Percentiles rank a stretch among this genome's conserved stretches.
These are phyloP conservation scores for Epichloe coenophiala DNA, from an alignment of 2,329 filamentous ascomycete species.

Conservation along the genomic window DNA sequence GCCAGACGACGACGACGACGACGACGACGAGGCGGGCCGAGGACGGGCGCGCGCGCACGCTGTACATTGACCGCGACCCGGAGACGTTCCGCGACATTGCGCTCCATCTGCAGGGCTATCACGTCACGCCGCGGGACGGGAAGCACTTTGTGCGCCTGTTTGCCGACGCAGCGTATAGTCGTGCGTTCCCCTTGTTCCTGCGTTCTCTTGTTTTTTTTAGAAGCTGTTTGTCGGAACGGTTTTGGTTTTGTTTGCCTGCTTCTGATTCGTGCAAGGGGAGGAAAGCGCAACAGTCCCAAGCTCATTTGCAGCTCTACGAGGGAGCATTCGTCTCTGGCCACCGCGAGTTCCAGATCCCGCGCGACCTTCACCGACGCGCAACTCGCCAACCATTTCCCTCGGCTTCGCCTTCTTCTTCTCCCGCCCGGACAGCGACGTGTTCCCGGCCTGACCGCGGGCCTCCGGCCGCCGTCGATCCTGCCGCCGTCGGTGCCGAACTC, in stretches of 20 bases:
- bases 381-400: conserved; percentile 79
- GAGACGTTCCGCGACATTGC: conserved; percentile 80
- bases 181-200: conserved; percentile 33
- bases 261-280: too few species aligned
- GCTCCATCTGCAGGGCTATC: conserved; percentile 83
- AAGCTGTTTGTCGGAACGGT: too few species aligned
- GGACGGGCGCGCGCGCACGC: conserved; percentile 55
- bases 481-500: conserved; percentile 70
- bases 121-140: conserved; percentile 68
- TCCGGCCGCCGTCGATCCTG: conserved; percentile 75
- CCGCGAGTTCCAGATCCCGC: conserved; percentile 76
- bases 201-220: not conserved
- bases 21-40: conserved; percentile 51
- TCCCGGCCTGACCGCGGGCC: conserved; percentile 67
- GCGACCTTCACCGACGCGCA: conserved; percentile 75
- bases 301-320: conserved; percentile 80
- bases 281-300: conserved; percentile 17
- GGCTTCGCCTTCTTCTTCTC: conserved; percentile 84
- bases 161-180: conserved; percentile 86
- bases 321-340: conserved; percentile 82
- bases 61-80: conserved; percentile 93
- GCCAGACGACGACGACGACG: too few species aligned
- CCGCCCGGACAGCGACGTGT: conserved; percentile 56
- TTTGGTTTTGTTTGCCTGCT: too few species aligned
- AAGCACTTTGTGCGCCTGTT: conserved; percentile 85